Evolutionary conservation across 2,329 filamentous ascomycete genomes (phyloP).

Genomic region (Pezicula radicicola): DNA sequence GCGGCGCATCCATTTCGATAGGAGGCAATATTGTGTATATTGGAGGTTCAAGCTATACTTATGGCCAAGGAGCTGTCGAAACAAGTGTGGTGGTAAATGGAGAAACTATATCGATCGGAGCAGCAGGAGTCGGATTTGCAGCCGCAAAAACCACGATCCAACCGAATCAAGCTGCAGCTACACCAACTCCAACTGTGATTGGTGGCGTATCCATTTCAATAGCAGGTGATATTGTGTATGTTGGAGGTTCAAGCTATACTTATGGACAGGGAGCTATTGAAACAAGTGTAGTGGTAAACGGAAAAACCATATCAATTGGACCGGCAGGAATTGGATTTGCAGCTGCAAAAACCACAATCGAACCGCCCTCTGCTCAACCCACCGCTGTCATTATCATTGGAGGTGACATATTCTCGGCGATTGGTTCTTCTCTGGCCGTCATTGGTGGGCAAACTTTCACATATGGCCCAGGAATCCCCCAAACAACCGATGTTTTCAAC

Average conservation of each 20-base stretch:
- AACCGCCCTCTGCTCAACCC: slow-evolving; percentile 9
- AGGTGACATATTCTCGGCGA: slow-evolving; percentile 15
- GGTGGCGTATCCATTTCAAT: slow-evolving; percentile 13
- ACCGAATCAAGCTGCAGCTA: not conserved
- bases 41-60: slow-evolving; percentile 15
- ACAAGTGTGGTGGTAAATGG: slow-evolving; percentile 15
- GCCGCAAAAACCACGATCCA: slow-evolving; percentile 14
- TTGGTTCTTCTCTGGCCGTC: slow-evolving; percentile 14
- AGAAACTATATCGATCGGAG: slow-evolving; percentile 20
- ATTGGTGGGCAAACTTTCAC: slow-evolving; percentile 14
- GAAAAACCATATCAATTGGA: slow-evolving; percentile 20
- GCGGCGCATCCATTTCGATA: slow-evolving; percentile 13
- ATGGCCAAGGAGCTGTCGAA: slow-evolving; percentile 16
- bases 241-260: slow-evolving; percentile 17
- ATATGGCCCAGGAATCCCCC: slow-evolving; percentile 15
- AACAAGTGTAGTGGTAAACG: slow-evolving; percentile 14
- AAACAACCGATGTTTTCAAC: slow-evolving; percentile 14
- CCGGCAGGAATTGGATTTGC: slow-evolving; percentile 17
- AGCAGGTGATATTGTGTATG: slow-evolving; percentile 11
- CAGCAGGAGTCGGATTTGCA: slow-evolving; percentile 17
- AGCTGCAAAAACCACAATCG: slow-evolving; percentile 13
- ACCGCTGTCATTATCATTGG: slow-evolving; percentile 21
- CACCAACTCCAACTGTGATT: slow-evolving; percentile 13
- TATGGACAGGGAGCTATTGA: slow-evolving; percentile 18
- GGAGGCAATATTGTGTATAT: slow-evolving; percentile 14